phyloP scores from a whole-genome alignment of 176 grass and related monocot species.

The Carex littledalei region DNA sequence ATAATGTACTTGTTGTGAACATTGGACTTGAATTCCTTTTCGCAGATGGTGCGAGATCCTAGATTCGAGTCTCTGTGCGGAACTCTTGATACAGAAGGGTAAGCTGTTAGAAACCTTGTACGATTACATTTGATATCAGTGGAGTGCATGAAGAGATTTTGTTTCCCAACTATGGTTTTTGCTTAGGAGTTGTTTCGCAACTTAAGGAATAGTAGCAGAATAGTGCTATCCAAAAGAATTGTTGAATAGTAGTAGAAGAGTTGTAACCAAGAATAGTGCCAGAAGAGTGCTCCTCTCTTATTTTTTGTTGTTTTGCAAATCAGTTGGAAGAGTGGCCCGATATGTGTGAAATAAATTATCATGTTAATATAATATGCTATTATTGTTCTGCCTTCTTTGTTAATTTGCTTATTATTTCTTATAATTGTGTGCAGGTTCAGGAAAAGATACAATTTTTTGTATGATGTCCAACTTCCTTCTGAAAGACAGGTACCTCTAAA shows the following conservation, averaged over 20 bases:
- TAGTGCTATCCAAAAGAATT: background rate
- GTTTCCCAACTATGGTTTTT: background rate
- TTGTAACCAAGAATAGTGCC: background rate
- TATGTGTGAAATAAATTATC: background rate
- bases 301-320: background rate
- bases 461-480: conserved; percentile 61
- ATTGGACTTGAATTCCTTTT: conserved; percentile 16
- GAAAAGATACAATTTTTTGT: conserved; percentile 88
- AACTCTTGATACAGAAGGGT: conserved; percentile 78
- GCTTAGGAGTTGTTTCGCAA: background rate
- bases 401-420: conserved; percentile 1
- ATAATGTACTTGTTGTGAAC: background rate
- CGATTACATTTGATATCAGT: background rate
- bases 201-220: background rate
- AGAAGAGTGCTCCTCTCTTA: background rate
- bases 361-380: background rate
- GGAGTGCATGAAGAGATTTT: background rate
- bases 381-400: background rate
- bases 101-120: background rate
- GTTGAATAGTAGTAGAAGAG: background rate
- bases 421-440: conserved; percentile 49
- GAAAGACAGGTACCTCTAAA: conserved; percentile 58
- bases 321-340: background rate
- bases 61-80: conserved; percentile 75
- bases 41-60: conserved; percentile 68